Percentiles rank a stretch among this genome's conserved stretches.
Conservation (phyloP, 768 basidiomycete species). For the Mycena latifolia region DNA sequence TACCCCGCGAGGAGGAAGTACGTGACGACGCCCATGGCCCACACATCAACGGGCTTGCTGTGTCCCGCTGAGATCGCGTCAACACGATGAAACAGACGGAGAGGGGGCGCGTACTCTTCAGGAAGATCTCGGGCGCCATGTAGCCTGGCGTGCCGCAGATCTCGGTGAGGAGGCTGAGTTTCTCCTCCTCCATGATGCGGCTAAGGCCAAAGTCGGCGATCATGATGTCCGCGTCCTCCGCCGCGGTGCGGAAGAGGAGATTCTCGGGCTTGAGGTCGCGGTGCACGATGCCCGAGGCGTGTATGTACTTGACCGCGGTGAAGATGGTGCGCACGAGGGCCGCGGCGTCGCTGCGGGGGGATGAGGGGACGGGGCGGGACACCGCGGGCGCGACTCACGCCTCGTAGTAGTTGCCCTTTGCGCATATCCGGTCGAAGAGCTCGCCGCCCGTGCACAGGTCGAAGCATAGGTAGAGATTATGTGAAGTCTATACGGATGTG, state of each 20-base stretch:
- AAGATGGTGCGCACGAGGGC: slow-evolving; percentile 89
- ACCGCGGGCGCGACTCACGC: slow-evolving; percentile 62
- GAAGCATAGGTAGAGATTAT: slow-evolving; percentile 95
- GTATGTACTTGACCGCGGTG: slow-evolving; percentile 91
- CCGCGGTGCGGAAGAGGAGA: slow-evolving; percentile 90
- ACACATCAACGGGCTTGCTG: slow-evolving; percentile 93
- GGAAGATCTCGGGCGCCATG: slow-evolving; percentile 97
- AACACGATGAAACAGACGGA: not conserved
- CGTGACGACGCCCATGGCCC: slow-evolving; percentile 99
- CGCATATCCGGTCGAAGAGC: slow-evolving; percentile 99
- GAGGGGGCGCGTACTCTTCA: slow-evolving; percentile 69
- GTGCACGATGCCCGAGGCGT: slow-evolving; percentile 93
- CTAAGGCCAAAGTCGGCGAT: slow-evolving; percentile 97
- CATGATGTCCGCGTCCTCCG: slow-evolving; percentile 95
- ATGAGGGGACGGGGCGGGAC: not conserved
- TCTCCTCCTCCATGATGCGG: slow-evolving; percentile 91
- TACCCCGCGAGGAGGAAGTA: slow-evolving; percentile 95
- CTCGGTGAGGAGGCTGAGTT: slow-evolving; percentile 89
- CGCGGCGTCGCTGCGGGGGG: slow-evolving; percentile 81
- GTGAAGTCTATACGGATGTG: slow-evolving; percentile 70
- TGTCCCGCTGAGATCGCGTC: slow-evolving; percentile 74
- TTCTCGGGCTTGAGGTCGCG: slow-evolving; percentile 99
- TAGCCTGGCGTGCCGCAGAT: slow-evolving; percentile 98
- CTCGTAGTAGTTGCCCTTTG: slow-evolving; percentile 97
- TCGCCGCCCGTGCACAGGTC: slow-evolving; percentile 98